Conservation (phyloP, 2,329 filamentous ascomycete genomes). For the Dothistroma septosporum region DNA sequence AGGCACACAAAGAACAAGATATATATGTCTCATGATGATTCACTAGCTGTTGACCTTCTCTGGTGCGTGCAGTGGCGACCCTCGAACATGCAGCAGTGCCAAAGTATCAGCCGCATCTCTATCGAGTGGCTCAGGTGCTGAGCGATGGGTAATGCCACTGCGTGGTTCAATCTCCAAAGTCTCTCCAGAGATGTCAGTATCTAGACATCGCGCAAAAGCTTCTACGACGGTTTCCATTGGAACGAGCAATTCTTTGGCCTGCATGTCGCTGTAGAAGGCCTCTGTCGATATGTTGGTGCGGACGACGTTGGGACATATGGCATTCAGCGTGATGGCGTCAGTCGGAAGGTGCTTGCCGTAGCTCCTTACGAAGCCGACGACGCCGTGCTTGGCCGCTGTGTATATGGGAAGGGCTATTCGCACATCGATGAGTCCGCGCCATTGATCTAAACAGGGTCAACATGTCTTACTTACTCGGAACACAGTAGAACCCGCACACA, state of each 20-base stretch:
- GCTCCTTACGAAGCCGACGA: slow-evolving; percentile 39
- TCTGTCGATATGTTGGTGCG: slow-evolving; percentile 36
- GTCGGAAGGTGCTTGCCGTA: slow-evolving; percentile 41
- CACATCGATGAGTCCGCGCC: background rate
- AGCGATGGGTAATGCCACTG: slow-evolving; percentile 30
- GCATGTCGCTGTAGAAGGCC: slow-evolving; percentile 39
- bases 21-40: background rate
- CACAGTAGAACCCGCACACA: slow-evolving; percentile 43
- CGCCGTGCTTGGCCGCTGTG: slow-evolving; percentile 42
- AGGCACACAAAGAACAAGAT: background rate
- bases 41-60: background rate
- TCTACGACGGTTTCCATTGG: slow-evolving; percentile 41
- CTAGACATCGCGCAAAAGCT: slow-evolving; percentile 39
- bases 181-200: slow-evolving; percentile 37
- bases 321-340: slow-evolving; percentile 42
- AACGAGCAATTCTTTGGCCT: slow-evolving; percentile 35
- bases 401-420: slow-evolving; percentile 39
- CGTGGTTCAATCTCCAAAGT: slow-evolving; percentile 42
- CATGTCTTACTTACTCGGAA: slow-evolving; percentile 31
- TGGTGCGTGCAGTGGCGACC: slow-evolving; percentile 24
- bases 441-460: background rate
- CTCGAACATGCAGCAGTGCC: slow-evolving; percentile 25
- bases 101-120: slow-evolving; percentile 30
- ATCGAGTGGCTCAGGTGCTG: slow-evolving; percentile 34
- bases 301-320: slow-evolving; percentile 42